These are phyloP conservation scores for Elaeagnus macrophylla DNA, from an alignment of 306 rosid genomes.

Conservation along the genomic window DNA sequence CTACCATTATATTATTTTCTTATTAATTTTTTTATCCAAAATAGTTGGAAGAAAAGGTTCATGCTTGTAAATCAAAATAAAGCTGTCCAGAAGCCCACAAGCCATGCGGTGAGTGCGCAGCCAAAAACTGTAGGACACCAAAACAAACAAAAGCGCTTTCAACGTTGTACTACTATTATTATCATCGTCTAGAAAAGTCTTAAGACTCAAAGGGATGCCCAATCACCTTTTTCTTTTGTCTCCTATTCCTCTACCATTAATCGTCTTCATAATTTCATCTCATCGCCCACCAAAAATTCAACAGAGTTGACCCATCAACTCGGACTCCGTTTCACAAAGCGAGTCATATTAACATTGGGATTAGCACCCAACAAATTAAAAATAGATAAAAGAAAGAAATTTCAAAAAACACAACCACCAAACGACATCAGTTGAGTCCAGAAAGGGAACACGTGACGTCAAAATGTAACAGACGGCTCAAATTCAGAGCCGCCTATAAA, in stretches of 20 bases:
- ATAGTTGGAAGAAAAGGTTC: neutral
- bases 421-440: neutral
- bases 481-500: conserved; percentile 25
- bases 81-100: conserved; percentile 9
- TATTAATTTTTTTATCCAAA: no score
- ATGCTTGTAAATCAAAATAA: conserved; percentile 12
- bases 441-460: conserved; percentile 19
- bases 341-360: conserved; percentile 17
- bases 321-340: neutral
- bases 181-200: no score
- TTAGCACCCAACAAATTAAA: conserved; percentile 2
- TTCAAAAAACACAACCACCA: conserved; percentile 9
- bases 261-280: neutral
- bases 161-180: neutral
- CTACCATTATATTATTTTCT: no score
- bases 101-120: conserved; percentile 3
- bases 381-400: neutral
- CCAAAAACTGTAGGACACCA: conserved; percentile 23
- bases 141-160: conserved; percentile 3
- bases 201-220: conserved; percentile 15
- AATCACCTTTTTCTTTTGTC: neutral
- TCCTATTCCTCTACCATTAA: neutral
- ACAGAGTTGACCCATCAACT: conserved; percentile 26
- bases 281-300: conserved; percentile 16
- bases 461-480: conserved; percentile 16